Percentiles rank a stretch among this genome's conserved stretches.
phyloP scores from a whole-genome alignment of 164 flowering plant species.

The Sedum album region DNA sequence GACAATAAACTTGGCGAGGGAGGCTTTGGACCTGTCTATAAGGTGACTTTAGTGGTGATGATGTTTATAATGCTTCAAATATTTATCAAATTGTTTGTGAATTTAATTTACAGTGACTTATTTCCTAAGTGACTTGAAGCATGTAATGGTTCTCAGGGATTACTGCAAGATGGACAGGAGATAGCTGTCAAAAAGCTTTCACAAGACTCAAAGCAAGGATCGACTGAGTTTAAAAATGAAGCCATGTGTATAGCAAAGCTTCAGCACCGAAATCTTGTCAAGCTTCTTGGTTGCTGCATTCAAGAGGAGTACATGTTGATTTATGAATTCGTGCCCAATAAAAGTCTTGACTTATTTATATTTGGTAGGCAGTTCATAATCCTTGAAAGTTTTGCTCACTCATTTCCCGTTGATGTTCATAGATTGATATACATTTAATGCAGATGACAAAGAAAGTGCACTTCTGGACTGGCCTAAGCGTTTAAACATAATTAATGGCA shows the following conservation, averaged over 20 bases:
- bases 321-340: constrained; percentile 34
- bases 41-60: constrained; percentile 17
- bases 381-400: not conserved
- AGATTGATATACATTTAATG: not conserved
- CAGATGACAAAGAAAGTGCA: constrained; percentile 16
- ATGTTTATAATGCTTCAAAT: not conserved
- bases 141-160: constrained; percentile 18
- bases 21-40: constrained; percentile 43
- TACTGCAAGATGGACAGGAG: constrained; percentile 21
- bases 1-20: constrained; percentile 44
- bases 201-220: constrained; percentile 29
- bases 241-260: constrained; percentile 29
- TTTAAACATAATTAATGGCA: constrained; percentile 24
- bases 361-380: constrained; percentile 16
- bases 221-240: constrained; percentile 32
- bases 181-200: constrained; percentile 35
- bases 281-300: constrained; percentile 27
- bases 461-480: constrained; percentile 28
- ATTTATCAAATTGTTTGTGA: not conserved
- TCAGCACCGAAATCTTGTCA: constrained; percentile 36
- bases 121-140: not conserved
- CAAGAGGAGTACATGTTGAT: constrained; percentile 24
- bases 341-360: constrained; percentile 20
- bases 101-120: not conserved
- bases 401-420: not conserved